A percentile compares a stretch with the other conserved stretches of the same genome.
Conservation (phyloP, 495 filamentous ascomycete genomes). For the Bacidia rubella region DNA sequence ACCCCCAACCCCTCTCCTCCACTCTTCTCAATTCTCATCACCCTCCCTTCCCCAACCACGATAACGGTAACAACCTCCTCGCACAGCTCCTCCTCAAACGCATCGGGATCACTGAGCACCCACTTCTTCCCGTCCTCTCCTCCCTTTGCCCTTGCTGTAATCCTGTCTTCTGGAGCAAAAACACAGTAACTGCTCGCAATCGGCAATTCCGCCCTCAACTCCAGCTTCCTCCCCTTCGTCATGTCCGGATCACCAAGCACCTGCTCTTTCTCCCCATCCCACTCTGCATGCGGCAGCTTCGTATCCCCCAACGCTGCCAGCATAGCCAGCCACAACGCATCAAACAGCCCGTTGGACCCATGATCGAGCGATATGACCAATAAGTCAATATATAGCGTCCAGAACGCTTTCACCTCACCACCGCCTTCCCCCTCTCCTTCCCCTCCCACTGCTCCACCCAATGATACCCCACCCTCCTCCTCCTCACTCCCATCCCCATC, state of each 20-base stretch:
- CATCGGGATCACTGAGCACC: constrained; percentile 79
- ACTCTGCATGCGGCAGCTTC: constrained; percentile 64
- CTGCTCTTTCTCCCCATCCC: constrained; percentile 69
- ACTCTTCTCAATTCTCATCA: constrained; percentile 63
- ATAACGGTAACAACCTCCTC: constrained; percentile 60
- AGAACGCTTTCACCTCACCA: constrained; percentile 63
- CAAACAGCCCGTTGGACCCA: constrained; percentile 79
- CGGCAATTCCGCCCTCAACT: constrained; percentile 47
- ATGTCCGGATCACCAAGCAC: constrained; percentile 57
- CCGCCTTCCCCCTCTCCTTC: neutral
- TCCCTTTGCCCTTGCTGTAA: constrained; percentile 21
- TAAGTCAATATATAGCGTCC: constrained; percentile 86
- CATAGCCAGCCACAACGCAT: constrained; percentile 75
- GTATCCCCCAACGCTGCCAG: constrained; percentile 72
- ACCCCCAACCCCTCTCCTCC: constrained; percentile 55
- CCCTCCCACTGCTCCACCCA: neutral
- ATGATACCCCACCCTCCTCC: neutral
- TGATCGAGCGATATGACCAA: constrained; percentile 85
- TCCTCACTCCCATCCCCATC: constrained; percentile 30
- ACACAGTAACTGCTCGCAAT: constrained; percentile 61
- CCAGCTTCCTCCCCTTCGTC: constrained; percentile 31
- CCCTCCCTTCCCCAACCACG: constrained; percentile 43
- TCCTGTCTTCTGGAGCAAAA: constrained; percentile 34
- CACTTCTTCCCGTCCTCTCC: constrained; percentile 39
- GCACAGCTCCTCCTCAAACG: constrained; percentile 73